These are phyloP conservation scores for Pseudocohnilembus persalinus DNA, from an alignment of 169 alveolate genomes.

Conservation along the genomic window DNA sequence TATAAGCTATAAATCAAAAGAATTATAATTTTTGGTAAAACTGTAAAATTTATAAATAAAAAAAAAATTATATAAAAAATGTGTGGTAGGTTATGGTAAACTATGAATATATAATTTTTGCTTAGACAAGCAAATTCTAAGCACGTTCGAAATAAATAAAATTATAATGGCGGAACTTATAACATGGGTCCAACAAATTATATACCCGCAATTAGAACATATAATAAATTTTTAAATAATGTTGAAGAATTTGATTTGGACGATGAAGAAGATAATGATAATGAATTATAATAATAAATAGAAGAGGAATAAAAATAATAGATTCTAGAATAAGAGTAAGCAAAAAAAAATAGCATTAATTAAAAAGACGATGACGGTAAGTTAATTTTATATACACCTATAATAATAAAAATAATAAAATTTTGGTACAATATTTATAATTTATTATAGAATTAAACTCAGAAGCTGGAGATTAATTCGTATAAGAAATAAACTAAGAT, in stretches of 20 bases:
- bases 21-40: no score
- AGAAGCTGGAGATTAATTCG: no score
- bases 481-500: no score
- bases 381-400: no score
- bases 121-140: not conserved
- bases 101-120: not conserved
- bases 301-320: not conserved
- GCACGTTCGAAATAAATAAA: not conserved
- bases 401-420: no score
- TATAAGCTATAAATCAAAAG: not conserved
- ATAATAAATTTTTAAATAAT: no score
- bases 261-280: not conserved
- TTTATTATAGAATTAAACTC: no score
- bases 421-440: no score
- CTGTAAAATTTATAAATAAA: not conserved
- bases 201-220: not conserved
- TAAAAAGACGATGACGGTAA: not conserved
- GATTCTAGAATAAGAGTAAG: not conserved
- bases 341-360: no score
- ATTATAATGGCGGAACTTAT: not conserved
- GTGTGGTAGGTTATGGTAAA: not conserved
- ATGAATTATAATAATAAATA: no score
- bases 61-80: no score
- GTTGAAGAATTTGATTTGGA: not conserved
- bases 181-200: not conserved